Evolutionary conservation across 164 flowering plant species (phyloP), one percentile per base, ranked within the genome.

Genomic region (Piper betle): DNA sequence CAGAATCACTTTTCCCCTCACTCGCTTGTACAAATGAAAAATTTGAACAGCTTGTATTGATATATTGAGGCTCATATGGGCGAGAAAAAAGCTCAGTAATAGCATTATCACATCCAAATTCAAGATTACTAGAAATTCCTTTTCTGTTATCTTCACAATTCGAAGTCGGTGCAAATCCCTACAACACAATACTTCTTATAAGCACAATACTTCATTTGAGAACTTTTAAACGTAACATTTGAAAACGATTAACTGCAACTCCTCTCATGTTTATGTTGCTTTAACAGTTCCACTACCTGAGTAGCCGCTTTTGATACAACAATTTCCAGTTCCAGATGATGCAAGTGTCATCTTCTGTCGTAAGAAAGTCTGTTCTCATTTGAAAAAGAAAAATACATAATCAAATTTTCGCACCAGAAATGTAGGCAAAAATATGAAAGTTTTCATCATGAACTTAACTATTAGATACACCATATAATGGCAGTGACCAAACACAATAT

Each of bases 321-420:
- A 52, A 64, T 66, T 72, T 59, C 39, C 62, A 20, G 62, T 60
- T 62, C 69, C 59, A 37, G 73, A 64, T 54, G 96, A 76, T 56
- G 91, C 81, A 46, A 91, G 72, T 55, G 83, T 87, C 62, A 78
- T 71, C 78, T 82, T 91, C 74, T 91, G 98, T 64, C 98, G 92
- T 67, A 91, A 67, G 68, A 88, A 87, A 58, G 98, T 91, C 98
- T 91, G 69, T 53, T 56, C 50, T 38, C 59, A 60, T 57, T 42
- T 33, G 20, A 52, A 62, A 59, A 74, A 40, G 37, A 13, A 55
- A 19, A 33, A 55, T 15, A 12, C 2, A 18, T n/a, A 62, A 39
- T 10, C 37, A 37, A 52, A 76, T 76, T 72, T 79, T 68, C 75
- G 81, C 55, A 81, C 80, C 52, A 61, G 37, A 61, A 60, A 2